These are phyloP conservation scores for Grigorovia yakushimaensis DNA, from an alignment of 805 yeast species.

Conservation along the genomic window DNA sequence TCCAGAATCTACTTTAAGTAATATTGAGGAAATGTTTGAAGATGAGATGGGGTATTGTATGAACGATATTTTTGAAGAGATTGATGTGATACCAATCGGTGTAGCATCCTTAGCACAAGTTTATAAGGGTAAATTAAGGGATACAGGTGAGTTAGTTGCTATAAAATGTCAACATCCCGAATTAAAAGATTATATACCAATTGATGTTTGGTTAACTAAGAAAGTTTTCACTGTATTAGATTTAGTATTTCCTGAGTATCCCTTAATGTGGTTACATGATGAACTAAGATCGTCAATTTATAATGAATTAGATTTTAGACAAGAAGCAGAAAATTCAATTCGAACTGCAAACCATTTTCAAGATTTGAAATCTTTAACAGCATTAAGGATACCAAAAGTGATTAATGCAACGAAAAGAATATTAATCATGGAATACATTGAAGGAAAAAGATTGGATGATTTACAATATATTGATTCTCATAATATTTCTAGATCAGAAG, in stretches of 20 bases:
- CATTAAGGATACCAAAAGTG: constrained; percentile 70
- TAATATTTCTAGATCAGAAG: constrained; percentile 63
- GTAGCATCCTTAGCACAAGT: constrained; percentile 97
- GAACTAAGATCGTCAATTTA: constrained; percentile 79
- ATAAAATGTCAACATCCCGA: constrained; percentile 93
- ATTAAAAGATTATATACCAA: constrained; percentile 75
- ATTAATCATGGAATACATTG: constrained; percentile 77
- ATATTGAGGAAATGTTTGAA: constrained; percentile 55
- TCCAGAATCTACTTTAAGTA: constrained; percentile 67
- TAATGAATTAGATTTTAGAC: constrained; percentile 81
- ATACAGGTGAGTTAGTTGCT: constrained; percentile 66
- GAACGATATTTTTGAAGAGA: constrained; percentile 54
- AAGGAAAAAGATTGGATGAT: constrained; percentile 79
- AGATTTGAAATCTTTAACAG: constrained; percentile 49
- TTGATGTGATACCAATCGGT: constrained; percentile 74
- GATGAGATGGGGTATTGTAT: constrained; percentile 55
- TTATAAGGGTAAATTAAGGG: constrained; percentile 58
- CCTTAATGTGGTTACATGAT: constrained; percentile 90
- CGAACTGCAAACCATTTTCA: constrained; percentile 60
- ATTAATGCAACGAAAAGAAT: constrained; percentile 58
- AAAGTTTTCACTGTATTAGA: constrained; percentile 66
- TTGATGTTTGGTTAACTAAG: constrained; percentile 73
- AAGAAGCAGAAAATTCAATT: constrained; percentile 75
- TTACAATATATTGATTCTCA: constrained; percentile 50
- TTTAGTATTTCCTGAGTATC: constrained; percentile 84